A percentile compares a stretch with the other conserved stretches of the same genome.
Evolutionary conservation across 257 asterid genomes (phyloP).

Genomic region (Mitragyna speciosa): DNA sequence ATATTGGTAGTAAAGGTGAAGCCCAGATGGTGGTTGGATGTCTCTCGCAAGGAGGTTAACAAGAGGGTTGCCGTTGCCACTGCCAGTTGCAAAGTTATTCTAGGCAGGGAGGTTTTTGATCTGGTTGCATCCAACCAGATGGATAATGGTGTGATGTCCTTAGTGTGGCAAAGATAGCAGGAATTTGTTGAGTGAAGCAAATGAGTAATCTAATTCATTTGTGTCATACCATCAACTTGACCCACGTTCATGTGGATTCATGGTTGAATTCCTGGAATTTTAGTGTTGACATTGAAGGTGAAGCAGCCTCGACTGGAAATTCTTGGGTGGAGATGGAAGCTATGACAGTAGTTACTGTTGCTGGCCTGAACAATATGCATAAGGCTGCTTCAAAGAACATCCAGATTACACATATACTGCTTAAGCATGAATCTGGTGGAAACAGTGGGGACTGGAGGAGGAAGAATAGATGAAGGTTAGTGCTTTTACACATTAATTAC

Average conservation of each 20-base stretch:
- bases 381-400: conserved; percentile 83
- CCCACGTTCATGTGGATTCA: conserved; percentile 55
- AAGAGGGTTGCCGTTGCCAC: conserved; percentile 70
- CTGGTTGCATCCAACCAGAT: conserved; percentile 74
- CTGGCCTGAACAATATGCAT: conserved; percentile 90
- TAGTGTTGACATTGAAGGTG: conserved; percentile 63
- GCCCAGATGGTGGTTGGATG: conserved; percentile 85
- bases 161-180: conserved; percentile 73
- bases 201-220: conserved; percentile 78
- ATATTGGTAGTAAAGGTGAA: conserved; percentile 60
- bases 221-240: conserved; percentile 72
- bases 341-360: conserved; percentile 65
- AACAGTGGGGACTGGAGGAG: conserved; percentile 84
- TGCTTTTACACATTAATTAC: background rate
- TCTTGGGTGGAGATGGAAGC: conserved; percentile 98
- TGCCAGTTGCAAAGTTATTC: conserved; percentile 72
- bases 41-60: conserved; percentile 61
- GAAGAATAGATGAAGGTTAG: conserved; percentile 22
- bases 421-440: conserved; percentile 75
- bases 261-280: conserved; percentile 46
- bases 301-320: conserved; percentile 54
- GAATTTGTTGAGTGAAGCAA: conserved; percentile 74
- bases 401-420: conserved; percentile 54
- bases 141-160: conserved; percentile 86
- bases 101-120: conserved; percentile 62